Evolutionary conservation across 2,329 filamentous ascomycete species (phyloP).

Genomic region (Claviceps africana): DNA sequence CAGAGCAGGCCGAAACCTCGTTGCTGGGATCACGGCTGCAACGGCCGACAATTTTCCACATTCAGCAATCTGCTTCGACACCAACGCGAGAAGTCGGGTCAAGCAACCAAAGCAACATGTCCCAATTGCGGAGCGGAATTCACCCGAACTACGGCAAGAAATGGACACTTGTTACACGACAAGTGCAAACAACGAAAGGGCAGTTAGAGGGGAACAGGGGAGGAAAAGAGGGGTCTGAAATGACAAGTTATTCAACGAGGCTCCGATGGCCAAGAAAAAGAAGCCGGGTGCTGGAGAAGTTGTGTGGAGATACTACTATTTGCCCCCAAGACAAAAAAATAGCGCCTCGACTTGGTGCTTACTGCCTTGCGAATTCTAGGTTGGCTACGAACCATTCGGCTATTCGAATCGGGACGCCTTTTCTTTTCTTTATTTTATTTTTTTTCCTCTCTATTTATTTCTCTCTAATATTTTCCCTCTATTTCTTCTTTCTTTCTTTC

Average conservation of each 20-base stretch:
- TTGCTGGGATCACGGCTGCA: slow-evolving; percentile 95
- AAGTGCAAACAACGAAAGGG: slow-evolving; percentile 63
- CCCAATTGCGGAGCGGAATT: slow-evolving; percentile 89
- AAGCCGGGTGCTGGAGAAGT: neutral
- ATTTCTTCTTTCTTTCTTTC: neutral
- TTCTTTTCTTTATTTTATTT: neutral
- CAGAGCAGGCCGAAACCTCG: slow-evolving; percentile 80
- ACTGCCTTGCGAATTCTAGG: neutral
- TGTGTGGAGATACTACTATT: neutral
- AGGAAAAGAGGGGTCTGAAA: neutral
- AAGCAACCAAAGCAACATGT: slow-evolving; percentile 76
- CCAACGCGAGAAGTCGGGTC: slow-evolving; percentile 87
- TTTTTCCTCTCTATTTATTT: too few species aligned
- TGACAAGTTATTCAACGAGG: neutral
- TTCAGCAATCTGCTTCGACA: slow-evolving; percentile 91
- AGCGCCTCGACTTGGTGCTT: neutral
- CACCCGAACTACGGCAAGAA: slow-evolving; percentile 74
- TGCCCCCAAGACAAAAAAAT: neutral
- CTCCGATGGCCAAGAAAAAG: neutral
- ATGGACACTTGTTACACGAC: slow-evolving; percentile 73
- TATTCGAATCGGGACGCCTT: neutral
- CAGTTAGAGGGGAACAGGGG: neutral
- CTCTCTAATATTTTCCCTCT: too few species aligned
- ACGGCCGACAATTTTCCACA: slow-evolving; percentile 87
- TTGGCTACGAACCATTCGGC: neutral